These are phyloP conservation scores for Alectoria sarmentosa DNA, from an alignment of 495 filamentous ascomycete species.

Conservation along the genomic window DNA sequence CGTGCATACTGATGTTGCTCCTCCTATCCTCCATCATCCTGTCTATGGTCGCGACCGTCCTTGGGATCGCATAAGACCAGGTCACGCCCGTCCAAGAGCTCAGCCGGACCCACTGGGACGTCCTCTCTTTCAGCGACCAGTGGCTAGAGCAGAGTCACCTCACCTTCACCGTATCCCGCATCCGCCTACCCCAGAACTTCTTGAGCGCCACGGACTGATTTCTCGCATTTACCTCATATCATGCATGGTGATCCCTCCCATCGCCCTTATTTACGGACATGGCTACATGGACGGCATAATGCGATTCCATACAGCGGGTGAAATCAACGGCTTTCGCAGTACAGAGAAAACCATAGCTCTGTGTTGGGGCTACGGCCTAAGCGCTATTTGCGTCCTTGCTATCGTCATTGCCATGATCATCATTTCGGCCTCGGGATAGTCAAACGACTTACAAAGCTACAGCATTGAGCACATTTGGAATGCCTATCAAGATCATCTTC, in stretches of 20 bases:
- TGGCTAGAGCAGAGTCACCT: constrained; percentile 19
- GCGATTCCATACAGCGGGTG: constrained; percentile 17
- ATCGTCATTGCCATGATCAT: constrained; percentile 12
- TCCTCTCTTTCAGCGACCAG: not conserved
- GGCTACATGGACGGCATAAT: constrained; percentile 21
- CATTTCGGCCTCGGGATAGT: not conserved
- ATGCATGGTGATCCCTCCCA: constrained; percentile 2
- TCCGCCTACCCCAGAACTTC: constrained; percentile 5
- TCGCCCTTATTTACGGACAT: constrained; percentile 13
- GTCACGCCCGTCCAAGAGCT: not conserved
- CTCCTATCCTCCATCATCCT: constrained; percentile 14
- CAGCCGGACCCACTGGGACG: not conserved
- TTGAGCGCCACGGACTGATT: constrained; percentile 11
- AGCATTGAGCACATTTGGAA: not conserved
- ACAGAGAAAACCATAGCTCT: constrained; percentile 18
- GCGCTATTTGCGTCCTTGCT: constrained; percentile 7
- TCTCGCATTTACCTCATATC: not conserved
- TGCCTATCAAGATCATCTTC: not conserved
- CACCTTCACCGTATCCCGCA: constrained; percentile 12
- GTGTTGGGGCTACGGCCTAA: constrained; percentile 5
- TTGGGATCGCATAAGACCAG: constrained; percentile 1
- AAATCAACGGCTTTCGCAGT: constrained; percentile 11
- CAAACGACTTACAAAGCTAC: not conserved
- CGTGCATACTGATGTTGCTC: constrained; percentile 11
- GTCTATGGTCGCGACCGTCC: constrained; percentile 11